Evolutionary conservation across 2,329 filamentous ascomycete species (phyloP), one percentile per base, ranked within the genome.

Genomic region (Aschersonia sp.): DNA sequence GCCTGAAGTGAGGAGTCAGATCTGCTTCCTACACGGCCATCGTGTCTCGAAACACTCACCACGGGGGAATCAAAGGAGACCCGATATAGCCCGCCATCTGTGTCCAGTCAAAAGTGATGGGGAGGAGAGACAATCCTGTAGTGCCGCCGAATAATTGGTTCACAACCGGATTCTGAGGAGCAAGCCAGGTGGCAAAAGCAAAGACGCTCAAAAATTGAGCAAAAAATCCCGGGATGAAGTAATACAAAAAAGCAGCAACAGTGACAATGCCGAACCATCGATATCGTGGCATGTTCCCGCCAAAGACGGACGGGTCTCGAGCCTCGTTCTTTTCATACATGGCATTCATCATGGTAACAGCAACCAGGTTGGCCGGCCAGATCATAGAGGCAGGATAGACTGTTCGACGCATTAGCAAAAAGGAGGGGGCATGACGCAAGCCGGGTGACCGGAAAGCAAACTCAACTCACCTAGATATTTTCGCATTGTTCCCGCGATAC

Each of bases 101-200:
- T 5, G 80, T 82, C 82, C 83, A 87, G 66, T 87, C 83, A 56
- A 87, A 85, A 0, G 82, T 86, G 32, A 87, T 76, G 1, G 83
- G 83, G 6, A 87, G 64, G 31, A 87, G 57, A 0, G 79, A 83
- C 4, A 87, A 52, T 0, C 84, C 83, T 0, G 78, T 82, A 45
- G 69, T 71, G 1, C 80, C 81, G 2, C 84, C 84, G 54, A 87
- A 87, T 1, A 87, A 57, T 58, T 87, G 83, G 53, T 87, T 88
- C 40, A 87, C 62, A 8, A 84, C 64, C 0, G 76, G 68, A 50
- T 76, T 85, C 45, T 85, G 69, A 0, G 84, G 84, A 2, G 75
- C 76, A 48, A 86, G 74, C 81, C 83, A 87, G 0, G 83, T 86
- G 9, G 76, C 70, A 56, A 84, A 83, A 6, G 82, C 80, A 54